phyloP scores from a whole-genome alignment of 257 asterid genomes.

The Lavandula angustifolia region DNA sequence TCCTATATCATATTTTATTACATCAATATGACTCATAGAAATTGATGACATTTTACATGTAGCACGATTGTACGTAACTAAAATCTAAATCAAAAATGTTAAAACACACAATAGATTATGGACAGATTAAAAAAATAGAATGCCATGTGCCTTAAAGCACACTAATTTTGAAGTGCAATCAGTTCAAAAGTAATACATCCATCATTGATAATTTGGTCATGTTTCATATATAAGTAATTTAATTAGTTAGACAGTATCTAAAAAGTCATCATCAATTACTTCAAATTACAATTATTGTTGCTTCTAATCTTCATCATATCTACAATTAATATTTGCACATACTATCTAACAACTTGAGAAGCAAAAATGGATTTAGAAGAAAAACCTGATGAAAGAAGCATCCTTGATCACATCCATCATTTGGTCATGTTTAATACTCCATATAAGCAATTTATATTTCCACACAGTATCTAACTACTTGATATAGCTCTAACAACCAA shows the following conservation, averaged over 20 bases:
- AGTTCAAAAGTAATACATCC: slow-evolving; percentile 35
- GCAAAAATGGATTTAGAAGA: too few relatives aligned
- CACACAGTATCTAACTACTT: slow-evolving; percentile 1
- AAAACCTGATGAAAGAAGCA: too few relatives aligned
- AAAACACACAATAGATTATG: slow-evolving; percentile 7
- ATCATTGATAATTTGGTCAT: slow-evolving; percentile 36
- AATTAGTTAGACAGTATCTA: slow-evolving; percentile 30
- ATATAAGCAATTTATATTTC: not conserved
- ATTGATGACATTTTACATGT: too few relatives aligned
- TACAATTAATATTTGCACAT: not conserved
- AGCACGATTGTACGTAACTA: not conserved
- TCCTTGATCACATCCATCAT: slow-evolving; percentile 25
- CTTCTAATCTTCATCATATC: slow-evolving; percentile 12
- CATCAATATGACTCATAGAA: not conserved
- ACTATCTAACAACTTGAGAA: not conserved
- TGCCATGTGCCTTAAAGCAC: slow-evolving; percentile 42
- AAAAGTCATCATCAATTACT: slow-evolving; percentile 22
- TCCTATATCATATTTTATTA: not conserved
- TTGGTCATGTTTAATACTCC: slow-evolving; percentile 30
- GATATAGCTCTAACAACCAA: too few relatives aligned
- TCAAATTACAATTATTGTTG: not conserved
- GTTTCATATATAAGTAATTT: slow-evolving; percentile 27
- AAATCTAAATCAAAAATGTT: too few relatives aligned
- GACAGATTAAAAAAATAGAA: slow-evolving; percentile 34
- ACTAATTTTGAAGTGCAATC: slow-evolving; percentile 36